Conservation (phyloP, 371 early-diverging fungal genomes). For the Mucor plumbeus region DNA sequence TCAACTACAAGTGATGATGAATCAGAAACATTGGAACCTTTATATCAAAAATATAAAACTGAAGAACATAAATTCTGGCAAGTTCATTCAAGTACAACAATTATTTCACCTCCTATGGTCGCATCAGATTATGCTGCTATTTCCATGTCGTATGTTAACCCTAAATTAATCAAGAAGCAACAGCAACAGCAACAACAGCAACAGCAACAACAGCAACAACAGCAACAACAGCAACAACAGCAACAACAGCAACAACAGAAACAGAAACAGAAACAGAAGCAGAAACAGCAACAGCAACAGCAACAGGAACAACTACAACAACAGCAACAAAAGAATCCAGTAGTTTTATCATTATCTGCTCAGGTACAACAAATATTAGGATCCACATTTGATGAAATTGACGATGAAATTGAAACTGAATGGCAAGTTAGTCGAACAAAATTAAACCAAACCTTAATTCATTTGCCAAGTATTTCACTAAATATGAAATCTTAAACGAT, state of each 20-base stretch:
- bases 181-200: not conserved
- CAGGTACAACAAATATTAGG: constrained; percentile 12
- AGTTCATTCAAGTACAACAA: constrained; percentile 23
- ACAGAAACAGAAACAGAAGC: not conserved
- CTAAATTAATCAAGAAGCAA: constrained; percentile 3
- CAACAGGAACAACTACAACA: no score
- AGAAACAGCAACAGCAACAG: not conserved
- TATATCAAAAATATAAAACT: not conserved
- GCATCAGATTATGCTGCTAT: not conserved
- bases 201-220: no score
- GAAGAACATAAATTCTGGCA: constrained; percentile 32
- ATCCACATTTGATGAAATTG: constrained; percentile 11
- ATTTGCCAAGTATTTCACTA: constrained; percentile 5
- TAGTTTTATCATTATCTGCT: not conserved
- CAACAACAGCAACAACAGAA: not conserved
- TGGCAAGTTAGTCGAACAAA: constrained; percentile 15
- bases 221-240: not conserved
- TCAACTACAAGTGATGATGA: constrained; percentile 13
- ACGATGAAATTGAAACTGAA: constrained; percentile 21
- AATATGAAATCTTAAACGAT: not conserved
- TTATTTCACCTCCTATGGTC: constrained; percentile 19
- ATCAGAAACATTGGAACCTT: not conserved
- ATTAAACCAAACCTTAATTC: constrained; percentile 7
- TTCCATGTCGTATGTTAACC: constrained; percentile 8
- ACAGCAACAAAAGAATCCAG: not conserved